phyloP scores from a whole-genome alignment of 768 basidiomycete species.

The Tephrocybe sp. region DNA sequence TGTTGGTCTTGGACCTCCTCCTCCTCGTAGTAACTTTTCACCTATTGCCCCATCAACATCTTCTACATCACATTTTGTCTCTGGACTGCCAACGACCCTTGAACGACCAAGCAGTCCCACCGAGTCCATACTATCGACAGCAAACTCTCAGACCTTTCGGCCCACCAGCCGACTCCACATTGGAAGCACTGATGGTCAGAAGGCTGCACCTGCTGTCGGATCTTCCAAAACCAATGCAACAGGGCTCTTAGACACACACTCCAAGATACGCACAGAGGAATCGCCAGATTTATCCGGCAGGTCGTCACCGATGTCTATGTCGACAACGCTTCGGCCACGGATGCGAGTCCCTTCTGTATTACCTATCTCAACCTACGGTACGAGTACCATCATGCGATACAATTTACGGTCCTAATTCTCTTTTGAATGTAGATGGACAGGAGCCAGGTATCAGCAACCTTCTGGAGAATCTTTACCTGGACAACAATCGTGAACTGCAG shows the following conservation, averaged over 20 bases:
- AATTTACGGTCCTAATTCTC: background rate
- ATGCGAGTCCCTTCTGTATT: conserved; percentile 51
- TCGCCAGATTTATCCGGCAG: conserved; percentile 76
- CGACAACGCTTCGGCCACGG: conserved; percentile 51
- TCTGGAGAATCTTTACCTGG: conserved; percentile 86
- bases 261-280: conserved; percentile 61
- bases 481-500: conserved; percentile 82
- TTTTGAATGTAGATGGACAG: conserved; percentile 73
- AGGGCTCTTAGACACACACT: conserved; percentile 79
- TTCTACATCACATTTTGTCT: conserved; percentile 24
- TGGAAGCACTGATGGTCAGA: conserved; percentile 73
- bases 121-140: conserved; percentile 74
- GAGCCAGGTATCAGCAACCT: conserved; percentile 89
- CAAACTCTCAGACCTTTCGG: conserved; percentile 63
- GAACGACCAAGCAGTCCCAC: conserved; percentile 79
- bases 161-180: conserved; percentile 65
- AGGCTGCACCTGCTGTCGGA: conserved; percentile 88
- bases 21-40: conserved; percentile 41
- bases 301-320: conserved; percentile 72
- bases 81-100: conserved; percentile 27
- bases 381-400: conserved; percentile 15
- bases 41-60: conserved; percentile 32
- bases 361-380: conserved; percentile 75
- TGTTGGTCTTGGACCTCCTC: conserved; percentile 42
- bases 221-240: conserved; percentile 82